Conservation (phyloP, 768 basidiomycete species). For the Amanita polypyramis region DNA sequence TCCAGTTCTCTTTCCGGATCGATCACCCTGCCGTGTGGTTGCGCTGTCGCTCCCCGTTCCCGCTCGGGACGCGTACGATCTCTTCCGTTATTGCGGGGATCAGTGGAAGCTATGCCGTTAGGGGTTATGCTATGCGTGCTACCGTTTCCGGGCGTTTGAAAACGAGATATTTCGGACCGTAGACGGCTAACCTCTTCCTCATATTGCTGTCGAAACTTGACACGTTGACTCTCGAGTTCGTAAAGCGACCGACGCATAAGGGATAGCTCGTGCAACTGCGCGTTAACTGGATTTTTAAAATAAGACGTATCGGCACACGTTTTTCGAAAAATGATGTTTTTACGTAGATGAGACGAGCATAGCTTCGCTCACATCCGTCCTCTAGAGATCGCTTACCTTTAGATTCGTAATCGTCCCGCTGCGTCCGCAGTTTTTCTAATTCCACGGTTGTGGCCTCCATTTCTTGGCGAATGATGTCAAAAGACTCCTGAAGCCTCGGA, state of each 20-base stretch:
- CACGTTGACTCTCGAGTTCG: slow-evolving; percentile 72
- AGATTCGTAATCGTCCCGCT: slow-evolving; percentile 73
- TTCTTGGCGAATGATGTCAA: slow-evolving; percentile 72
- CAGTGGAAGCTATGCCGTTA: neutral
- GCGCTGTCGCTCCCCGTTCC: neutral
- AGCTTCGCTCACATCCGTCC: neutral
- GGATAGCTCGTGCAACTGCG: slow-evolving; percentile 72
- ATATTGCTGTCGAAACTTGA: slow-evolving; percentile 63
- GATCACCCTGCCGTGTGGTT: neutral
- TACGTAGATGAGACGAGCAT: neutral
- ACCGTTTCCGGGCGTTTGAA: slow-evolving; percentile 18
- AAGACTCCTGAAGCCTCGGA: slow-evolving; percentile 49
- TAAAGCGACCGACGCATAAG: slow-evolving; percentile 72
- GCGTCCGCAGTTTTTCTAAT: slow-evolving; percentile 44
- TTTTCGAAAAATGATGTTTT: slow-evolving; percentile 6
- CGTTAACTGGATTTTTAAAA: slow-evolving; percentile 33
- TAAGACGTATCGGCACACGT: neutral
- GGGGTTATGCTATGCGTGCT: neutral
- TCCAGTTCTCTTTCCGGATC: slow-evolving; percentile 6
- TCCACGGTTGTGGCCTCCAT: slow-evolving; percentile 64
- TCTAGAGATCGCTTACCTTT: slow-evolving; percentile 43
- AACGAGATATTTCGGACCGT: slow-evolving; percentile 47
- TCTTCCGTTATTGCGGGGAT: slow-evolving; percentile 3
- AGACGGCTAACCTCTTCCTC: slow-evolving; percentile 63
- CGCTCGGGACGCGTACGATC: neutral